Base-by-base conservation (phyloP, 2,329 filamentous ascomycete species). In the Proliferodiscus dingleyae region DNA sequence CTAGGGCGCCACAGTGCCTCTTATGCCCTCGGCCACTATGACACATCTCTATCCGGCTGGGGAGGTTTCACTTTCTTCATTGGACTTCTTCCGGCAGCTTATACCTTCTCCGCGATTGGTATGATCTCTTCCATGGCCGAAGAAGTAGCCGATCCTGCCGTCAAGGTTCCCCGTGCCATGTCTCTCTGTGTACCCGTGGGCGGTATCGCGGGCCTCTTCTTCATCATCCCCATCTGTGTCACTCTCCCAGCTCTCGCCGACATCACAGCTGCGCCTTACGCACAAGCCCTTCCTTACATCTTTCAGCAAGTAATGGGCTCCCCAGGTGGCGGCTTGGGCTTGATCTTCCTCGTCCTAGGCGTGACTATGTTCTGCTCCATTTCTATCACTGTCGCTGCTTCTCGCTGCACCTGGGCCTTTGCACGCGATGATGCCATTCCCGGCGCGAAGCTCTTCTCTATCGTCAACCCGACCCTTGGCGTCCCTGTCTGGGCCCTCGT, bases 291-390 rank as follows among this genome's bases (percentile, higher is more conserved):
- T 51, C 85, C 83, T 7, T 70, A 83, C 3, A 69, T 90, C 24
- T 90, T 90, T 74, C 87, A 87, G 67, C 81, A 71, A 0, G 85
- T 81, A 8, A 89, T 86, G 6, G 56, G 58, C 15, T 58, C 53
- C 0, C 55, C 56, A n/a, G 80, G 71, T 4, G 87, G 85, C 19
- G 87, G 86, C 0, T 89, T 91, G 53, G 85, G 82, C 0, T 71
- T 90, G 5, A 72, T 89, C 11, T 85, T 90, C 64, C 69, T 90
- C 2, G 80, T 91, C 54, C 73, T 90, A 19, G 85, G 85, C 1
- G 88, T 91, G 57, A 72, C 85, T 48, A 74, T 90, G 62, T 89
- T 90, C 59, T 85, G 86, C 1, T 86, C 86, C 16, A 80, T 85
- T 26, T 85, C 85, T 5, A 81, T 85, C 1, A 68, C 89, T 16